phyloP scores from a whole-genome alignment of 805 yeast species.

The Candida namnaoensis region DNA sequence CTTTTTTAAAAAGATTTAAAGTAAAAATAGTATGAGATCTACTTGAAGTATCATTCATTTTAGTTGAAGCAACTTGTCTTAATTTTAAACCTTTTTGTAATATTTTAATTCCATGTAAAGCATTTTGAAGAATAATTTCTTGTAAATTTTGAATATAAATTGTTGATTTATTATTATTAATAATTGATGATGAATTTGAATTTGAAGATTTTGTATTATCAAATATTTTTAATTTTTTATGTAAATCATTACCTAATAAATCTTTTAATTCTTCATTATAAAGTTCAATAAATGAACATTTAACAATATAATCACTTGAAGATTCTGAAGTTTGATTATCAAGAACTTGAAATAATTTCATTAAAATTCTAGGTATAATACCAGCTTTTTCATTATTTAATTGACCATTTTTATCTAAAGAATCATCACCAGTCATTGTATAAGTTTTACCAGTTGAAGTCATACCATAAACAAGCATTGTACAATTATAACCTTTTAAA shows the following conservation, averaged over 20 bases:
- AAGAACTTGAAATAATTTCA: constrained; percentile 46
- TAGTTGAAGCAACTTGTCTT: constrained; percentile 65
- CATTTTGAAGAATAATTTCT: constrained; percentile 47
- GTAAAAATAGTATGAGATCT: constrained; percentile 76
- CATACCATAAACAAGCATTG: constrained; percentile 85
- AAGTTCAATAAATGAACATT: constrained; percentile 74
- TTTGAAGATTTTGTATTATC: constrained; percentile 26
- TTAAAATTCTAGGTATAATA: constrained; percentile 52
- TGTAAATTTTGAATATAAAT: constrained; percentile 57
- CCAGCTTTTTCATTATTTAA: constrained; percentile 44
- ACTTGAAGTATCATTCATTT: constrained; percentile 64
- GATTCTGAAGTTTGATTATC: constrained; percentile 14
- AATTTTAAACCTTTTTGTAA: constrained; percentile 48
- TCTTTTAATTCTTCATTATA: constrained; percentile 85
- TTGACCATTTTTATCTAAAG: constrained; percentile 18
- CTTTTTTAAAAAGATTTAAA: constrained; percentile 43
- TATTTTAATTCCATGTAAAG: constrained; percentile 46
- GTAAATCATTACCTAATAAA: constrained; percentile 36
- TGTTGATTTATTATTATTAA: constrained; percentile 6
- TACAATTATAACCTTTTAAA: constrained; percentile 69
- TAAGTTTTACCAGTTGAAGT: constrained; percentile 88
- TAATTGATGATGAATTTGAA: constrained; percentile 5
- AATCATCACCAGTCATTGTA: constrained; percentile 66
- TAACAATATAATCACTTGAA: constrained; percentile 51
- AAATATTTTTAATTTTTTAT: constrained; percentile 44